These are phyloP conservation scores for Anisogramma anomala DNA, from an alignment of 2,329 filamentous ascomycete genomes.

Conservation along the genomic window DNA sequence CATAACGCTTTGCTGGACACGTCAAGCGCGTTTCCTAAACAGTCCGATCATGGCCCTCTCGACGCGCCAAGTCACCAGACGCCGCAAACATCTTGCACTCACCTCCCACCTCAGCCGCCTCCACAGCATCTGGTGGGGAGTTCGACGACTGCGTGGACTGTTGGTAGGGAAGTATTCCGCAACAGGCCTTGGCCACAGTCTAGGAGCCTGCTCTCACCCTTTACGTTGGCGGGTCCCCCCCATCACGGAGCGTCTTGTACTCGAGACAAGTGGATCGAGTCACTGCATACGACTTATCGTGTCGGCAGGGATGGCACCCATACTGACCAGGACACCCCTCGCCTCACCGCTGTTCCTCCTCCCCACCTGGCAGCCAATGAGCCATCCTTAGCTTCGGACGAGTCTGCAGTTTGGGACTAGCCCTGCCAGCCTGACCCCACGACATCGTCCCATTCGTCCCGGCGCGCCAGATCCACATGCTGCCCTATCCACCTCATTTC, in stretches of 20 bases:
- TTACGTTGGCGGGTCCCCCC: constrained; percentile 12
- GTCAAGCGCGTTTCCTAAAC: no score
- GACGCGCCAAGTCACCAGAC: no score
- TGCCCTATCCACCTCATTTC: constrained; percentile 5
- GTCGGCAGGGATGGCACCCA: background rate
- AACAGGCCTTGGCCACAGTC: constrained; percentile 11
- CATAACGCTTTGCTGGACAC: no score
- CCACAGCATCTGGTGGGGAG: no score
- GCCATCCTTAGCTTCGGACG: constrained; percentile 1
- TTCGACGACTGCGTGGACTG: background rate
- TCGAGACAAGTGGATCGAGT: constrained; percentile 10
- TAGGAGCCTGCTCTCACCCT: constrained; percentile 10
- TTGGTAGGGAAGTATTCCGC: constrained; percentile 9
- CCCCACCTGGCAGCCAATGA: background rate
- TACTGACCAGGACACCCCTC: constrained; percentile 7
- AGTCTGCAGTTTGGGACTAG: constrained; percentile 7
- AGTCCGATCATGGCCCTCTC: no score
- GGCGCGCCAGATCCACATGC: constrained; percentile 2
- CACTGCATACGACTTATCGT: constrained; percentile 7
- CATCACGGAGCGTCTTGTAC: constrained; percentile 11
- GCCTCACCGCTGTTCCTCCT: constrained; percentile 8
- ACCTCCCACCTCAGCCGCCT: no score
- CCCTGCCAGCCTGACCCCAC: background rate
- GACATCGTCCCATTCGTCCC: constrained; percentile 1
- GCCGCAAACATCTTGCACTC: no score